A percentile compares a stretch with the other conserved stretches of the same genome.
These are phyloP conservation scores for Aspergillus wentii DNA, from an alignment of 495 filamentous ascomycete species.

Conservation along the genomic window DNA sequence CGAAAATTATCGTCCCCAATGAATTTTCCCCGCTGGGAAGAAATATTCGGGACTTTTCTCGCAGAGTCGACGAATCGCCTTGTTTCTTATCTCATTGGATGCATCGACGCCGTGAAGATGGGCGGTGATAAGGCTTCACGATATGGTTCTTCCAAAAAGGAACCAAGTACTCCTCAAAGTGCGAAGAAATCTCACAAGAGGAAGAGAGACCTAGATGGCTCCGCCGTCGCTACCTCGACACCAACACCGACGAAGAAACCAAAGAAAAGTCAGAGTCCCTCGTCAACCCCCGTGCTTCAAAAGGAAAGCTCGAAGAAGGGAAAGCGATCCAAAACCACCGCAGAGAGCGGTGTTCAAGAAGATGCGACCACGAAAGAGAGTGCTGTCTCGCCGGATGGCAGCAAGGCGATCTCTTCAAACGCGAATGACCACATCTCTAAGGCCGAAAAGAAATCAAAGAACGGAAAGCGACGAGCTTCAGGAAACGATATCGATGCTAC, in stretches of 20 bases:
- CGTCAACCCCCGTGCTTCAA: slow-evolving; percentile 6
- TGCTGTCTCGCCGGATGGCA: slow-evolving; percentile 22
- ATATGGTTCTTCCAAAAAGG: slow-evolving; percentile 14
- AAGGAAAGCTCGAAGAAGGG: slow-evolving; percentile 21
- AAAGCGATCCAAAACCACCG: slow-evolving; percentile 12
- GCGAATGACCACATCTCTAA: slow-evolving; percentile 11
- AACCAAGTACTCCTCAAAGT: slow-evolving; percentile 13
- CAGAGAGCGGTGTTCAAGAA: slow-evolving; percentile 15
- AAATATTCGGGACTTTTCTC: slow-evolving; percentile 17
- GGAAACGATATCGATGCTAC: slow-evolving; percentile 5
- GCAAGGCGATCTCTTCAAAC: slow-evolving; percentile 18
- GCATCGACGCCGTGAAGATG: slow-evolving; percentile 18
- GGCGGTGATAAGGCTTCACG: slow-evolving; percentile 14
- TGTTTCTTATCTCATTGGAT: not conserved
- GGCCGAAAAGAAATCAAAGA: slow-evolving; percentile 25
- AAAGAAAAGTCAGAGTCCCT: slow-evolving; percentile 26
- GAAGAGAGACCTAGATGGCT: slow-evolving; percentile 32
- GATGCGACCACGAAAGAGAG: slow-evolving; percentile 20
- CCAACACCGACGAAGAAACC: slow-evolving; percentile 34
- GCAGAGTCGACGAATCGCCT: too few species aligned
- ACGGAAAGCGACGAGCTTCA: slow-evolving; percentile 21
- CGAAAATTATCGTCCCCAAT: not conserved
- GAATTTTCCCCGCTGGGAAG: slow-evolving; percentile 15
- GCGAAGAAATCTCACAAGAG: slow-evolving; percentile 30
- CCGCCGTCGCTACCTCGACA: slow-evolving; percentile 19